Conservation (phyloP, 2,329 filamentous ascomycete genomes). For the Epichloe sibirici region DNA sequence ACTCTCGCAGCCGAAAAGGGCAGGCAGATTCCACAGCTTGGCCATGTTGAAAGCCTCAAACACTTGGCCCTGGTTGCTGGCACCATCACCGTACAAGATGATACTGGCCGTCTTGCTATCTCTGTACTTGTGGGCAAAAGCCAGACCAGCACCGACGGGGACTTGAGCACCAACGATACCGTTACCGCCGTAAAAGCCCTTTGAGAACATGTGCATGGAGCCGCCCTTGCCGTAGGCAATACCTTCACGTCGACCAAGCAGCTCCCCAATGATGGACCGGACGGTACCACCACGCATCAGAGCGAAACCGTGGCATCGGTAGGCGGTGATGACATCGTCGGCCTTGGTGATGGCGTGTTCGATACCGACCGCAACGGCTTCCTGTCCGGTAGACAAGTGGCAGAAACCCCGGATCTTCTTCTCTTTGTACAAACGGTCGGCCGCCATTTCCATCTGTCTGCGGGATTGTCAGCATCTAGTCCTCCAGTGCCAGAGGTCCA, state of each 20-base stretch:
- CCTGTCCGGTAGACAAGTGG: conserved; percentile 93
- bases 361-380: conserved; percentile 93
- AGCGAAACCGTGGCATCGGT: conserved; percentile 97
- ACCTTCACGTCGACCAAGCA: conserved; percentile 87
- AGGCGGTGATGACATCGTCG: conserved; percentile 94
- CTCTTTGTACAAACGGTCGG: conserved; percentile 98
- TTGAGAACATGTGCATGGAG: conserved; percentile 99
- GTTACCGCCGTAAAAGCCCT: conserved; percentile 96
- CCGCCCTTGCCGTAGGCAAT: conserved; percentile 98
- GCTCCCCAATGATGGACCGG: conserved; percentile 88
- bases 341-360: conserved; percentile 86
- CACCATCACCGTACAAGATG: conserved; percentile 93
- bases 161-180: conserved; percentile 98
- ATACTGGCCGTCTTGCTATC: conserved; percentile 76
- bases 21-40: conserved; percentile 93
- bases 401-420: conserved; percentile 99
- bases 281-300: conserved; percentile 88
- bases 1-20: conserved; percentile 98
- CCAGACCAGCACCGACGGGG: conserved; percentile 88
- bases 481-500: background rate
- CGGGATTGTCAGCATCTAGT: conserved; percentile 19
- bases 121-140: conserved; percentile 93
- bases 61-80: conserved; percentile 97
- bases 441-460: conserved; percentile 99
- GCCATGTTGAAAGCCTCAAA: conserved; percentile 99